Conservation (phyloP, 257 asterid genomes). For the Fraxinus cuspidata region DNA sequence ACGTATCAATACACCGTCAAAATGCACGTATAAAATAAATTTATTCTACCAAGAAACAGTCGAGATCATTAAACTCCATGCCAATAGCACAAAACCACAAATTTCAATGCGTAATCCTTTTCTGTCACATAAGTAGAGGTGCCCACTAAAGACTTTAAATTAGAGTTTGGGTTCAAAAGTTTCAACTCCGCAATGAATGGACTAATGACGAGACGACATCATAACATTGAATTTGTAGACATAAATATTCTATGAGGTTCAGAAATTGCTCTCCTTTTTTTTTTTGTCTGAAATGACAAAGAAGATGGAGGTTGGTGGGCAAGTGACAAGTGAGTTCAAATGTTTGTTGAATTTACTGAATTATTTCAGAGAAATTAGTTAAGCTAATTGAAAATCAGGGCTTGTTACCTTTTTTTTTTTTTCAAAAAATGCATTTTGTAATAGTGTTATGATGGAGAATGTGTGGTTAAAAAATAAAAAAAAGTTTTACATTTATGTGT, state of each 20-base stretch:
- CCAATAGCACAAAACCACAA: background rate
- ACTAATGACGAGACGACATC: background rate
- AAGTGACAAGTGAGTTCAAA: background rate
- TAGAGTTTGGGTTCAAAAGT: background rate
- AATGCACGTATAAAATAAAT: background rate
- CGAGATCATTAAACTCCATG: background rate
- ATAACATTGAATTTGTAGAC: background rate
- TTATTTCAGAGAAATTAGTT: background rate
- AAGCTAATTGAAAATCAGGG: background rate
- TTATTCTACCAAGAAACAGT: background rate
- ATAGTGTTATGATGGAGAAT: too few relatives aligned
- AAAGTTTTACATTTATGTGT: too few relatives aligned
- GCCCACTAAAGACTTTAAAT: conserved; percentile 9
- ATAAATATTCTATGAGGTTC: background rate
- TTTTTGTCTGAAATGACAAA: background rate
- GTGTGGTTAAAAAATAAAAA: too few relatives aligned
- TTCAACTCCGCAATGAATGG: conserved; percentile 11
- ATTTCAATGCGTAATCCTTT: conserved; percentile 10
- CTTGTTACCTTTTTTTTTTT: too few relatives aligned
- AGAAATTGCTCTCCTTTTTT: background rate
- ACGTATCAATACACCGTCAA: background rate
- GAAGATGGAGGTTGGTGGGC: conserved; percentile 11
- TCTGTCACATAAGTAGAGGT: background rate
- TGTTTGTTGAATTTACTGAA: background rate
- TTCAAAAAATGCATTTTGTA: too few relatives aligned